Evolutionary conservation across 1,284 basidiomycete species (phyloP).

Genomic region (Melampsora larici-populina): DNA sequence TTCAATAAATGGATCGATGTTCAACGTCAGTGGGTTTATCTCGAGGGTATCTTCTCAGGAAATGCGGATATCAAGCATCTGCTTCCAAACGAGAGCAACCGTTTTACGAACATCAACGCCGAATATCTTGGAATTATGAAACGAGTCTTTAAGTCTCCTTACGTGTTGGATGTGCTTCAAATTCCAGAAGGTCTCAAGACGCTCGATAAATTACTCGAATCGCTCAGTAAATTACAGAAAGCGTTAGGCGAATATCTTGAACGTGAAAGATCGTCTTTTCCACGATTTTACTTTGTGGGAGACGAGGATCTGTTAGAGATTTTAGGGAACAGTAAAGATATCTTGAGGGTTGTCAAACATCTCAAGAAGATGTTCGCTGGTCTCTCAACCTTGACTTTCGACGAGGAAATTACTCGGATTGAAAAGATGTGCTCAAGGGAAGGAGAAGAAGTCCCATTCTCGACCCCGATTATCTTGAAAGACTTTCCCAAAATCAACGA

Average conservation of each 20-base stretch:
- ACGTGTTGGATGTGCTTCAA: slow-evolving; percentile 93
- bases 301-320: slow-evolving; percentile 98
- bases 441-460: slow-evolving; percentile 85
- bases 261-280: slow-evolving; percentile 93
- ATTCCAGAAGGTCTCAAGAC: slow-evolving; percentile 95
- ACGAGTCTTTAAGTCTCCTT: slow-evolving; percentile 98
- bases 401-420: slow-evolving; percentile 70
- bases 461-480: slow-evolving; percentile 76
- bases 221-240: slow-evolving; percentile 97
- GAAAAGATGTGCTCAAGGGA: slow-evolving; percentile 88
- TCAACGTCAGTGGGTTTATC: slow-evolving; percentile 98
- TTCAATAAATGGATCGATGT: slow-evolving; percentile 99
- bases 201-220: slow-evolving; percentile 89
- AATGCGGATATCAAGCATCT: slow-evolving; percentile 98
- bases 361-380: slow-evolving; percentile 99
- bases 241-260: slow-evolving; percentile 98
- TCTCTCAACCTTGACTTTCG: slow-evolving; percentile 81
- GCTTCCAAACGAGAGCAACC: slow-evolving; percentile 89
- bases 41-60: slow-evolving; percentile 98
- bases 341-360: slow-evolving; percentile 94
- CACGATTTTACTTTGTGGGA: slow-evolving; percentile 99
- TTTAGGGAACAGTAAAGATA: slow-evolving; percentile 99
- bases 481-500: slow-evolving; percentile 98
- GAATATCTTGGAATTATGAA: slow-evolving; percentile 99
- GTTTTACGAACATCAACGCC: slow-evolving; percentile 97